phyloP scores from a whole-genome alignment of 2,329 filamentous ascomycete genomes.

The Nannizziopsis barbatae region DNA sequence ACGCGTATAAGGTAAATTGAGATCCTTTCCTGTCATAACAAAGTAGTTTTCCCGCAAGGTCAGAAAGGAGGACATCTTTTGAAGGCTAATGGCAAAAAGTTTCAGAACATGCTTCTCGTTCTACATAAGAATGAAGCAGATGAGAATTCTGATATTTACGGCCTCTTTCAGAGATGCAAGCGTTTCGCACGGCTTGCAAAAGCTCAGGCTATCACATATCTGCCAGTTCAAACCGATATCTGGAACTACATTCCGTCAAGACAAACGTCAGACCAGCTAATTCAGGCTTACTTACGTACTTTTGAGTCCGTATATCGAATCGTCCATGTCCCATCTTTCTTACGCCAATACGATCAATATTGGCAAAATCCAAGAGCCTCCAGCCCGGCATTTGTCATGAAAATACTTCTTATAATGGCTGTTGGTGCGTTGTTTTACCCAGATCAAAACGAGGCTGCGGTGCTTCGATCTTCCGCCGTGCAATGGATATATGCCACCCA shows the following conservation, averaged over 20 bases:
- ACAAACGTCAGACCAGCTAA: conserved; percentile 40
- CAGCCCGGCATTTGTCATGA: conserved; percentile 39
- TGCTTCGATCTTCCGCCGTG: conserved; percentile 33
- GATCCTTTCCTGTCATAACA: neutral
- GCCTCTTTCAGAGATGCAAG: conserved; percentile 41
- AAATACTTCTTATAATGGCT: conserved; percentile 29
- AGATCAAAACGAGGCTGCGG: conserved; percentile 30
- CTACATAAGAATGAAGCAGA: conserved; percentile 20
- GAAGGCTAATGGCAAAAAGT: conserved; percentile 16
- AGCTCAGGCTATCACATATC: conserved; percentile 24
- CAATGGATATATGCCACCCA: conserved; percentile 30
- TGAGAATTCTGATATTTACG: conserved; percentile 26
- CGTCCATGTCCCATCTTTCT: conserved; percentile 48
- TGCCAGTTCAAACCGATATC: conserved; percentile 12
- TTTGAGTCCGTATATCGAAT: conserved; percentile 49
- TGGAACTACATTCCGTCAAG: conserved; percentile 36
- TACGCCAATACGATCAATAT: conserved; percentile 43
- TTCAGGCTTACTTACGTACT: conserved; percentile 45
- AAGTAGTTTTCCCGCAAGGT: neutral
- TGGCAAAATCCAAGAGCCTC: conserved; percentile 39
- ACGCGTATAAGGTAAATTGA: conserved; percentile 13
- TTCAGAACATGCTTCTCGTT: conserved; percentile 14
- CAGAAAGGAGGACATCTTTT: neutral
- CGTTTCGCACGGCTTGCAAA: conserved; percentile 42
- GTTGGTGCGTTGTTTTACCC: conserved; percentile 38